Conservation (phyloP, 148 eudicot species). For the Vaccinium corymbosum region DNA sequence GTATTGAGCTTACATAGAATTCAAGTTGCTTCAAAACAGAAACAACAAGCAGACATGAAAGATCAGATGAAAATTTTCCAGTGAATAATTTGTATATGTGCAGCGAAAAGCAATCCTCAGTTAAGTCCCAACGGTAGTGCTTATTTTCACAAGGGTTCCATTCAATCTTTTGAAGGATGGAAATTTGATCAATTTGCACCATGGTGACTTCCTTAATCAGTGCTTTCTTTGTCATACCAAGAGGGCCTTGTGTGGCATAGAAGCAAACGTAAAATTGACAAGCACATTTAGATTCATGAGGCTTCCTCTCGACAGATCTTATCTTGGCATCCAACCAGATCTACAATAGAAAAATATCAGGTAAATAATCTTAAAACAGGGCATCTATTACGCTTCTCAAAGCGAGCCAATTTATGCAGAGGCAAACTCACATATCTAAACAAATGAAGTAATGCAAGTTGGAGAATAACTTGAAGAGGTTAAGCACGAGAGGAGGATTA, state of each 20-base stretch:
- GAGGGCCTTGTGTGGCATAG: conserved; percentile 50
- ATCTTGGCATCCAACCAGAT: conserved; percentile 86
- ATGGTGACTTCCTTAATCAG: conserved; percentile 49
- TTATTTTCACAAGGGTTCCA: conserved; percentile 49
- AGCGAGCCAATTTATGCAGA: neutral
- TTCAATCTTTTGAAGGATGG: conserved; percentile 63
- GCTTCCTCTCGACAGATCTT: conserved; percentile 70
- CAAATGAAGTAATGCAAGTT: neutral
- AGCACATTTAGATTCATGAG: conserved; percentile 57
- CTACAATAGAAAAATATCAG: conserved; percentile 32
- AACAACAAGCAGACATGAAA: conserved; percentile 73
- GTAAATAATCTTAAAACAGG: neutral
- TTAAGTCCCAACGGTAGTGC: conserved; percentile 62
- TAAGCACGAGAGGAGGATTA: neutral
- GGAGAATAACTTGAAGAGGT: neutral
- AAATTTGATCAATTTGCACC: conserved; percentile 55
- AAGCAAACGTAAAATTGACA: conserved; percentile 67
- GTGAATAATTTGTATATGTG: conserved; percentile 51
- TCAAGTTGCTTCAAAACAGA: conserved; percentile 60
- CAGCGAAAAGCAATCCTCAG: conserved; percentile 73
- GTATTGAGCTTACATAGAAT: conserved; percentile 56
- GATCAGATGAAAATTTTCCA: conserved; percentile 64
- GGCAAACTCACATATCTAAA: neutral
- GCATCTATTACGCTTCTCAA: neutral
- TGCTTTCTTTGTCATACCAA: conserved; percentile 36